A percentile compares a stretch with the other conserved stretches of the same genome.
Evolutionary conservation across 1,139 yeast genomes (phyloP).

Genomic region (Candida gigantensis): DNA sequence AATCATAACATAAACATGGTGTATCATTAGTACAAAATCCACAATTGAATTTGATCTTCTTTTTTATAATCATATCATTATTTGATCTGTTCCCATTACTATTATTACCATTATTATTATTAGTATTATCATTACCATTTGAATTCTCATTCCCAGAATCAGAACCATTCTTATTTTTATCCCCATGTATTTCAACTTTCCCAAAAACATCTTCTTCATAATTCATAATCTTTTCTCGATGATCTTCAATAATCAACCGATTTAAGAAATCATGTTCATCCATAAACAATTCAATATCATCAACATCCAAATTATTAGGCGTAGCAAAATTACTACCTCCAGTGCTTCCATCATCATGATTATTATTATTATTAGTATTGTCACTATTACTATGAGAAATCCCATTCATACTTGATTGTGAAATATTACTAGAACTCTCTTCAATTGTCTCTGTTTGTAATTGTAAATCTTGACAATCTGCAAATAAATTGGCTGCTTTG

Average conservation of each 20-base stretch:
- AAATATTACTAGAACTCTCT: conserved; percentile 8
- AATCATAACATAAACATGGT: conserved; percentile 44
- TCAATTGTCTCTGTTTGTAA: conserved; percentile 18
- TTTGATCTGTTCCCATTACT: conserved; percentile 2
- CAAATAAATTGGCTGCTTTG: conserved; percentile 21
- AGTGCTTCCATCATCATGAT: not conserved
- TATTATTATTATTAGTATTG: not conserved
- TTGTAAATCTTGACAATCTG: conserved; percentile 13
- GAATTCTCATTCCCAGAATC: not conserved
- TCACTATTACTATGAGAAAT: conserved; percentile 1
- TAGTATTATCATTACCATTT: not conserved
- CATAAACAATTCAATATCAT: conserved; percentile 15
- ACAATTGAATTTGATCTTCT: conserved; percentile 26
- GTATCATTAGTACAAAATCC: conserved; percentile 47
- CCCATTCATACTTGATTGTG: conserved; percentile 5
- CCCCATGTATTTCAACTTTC: conserved; percentile 15
- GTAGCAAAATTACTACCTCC: not conserved
- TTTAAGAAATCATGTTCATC: conserved; percentile 20
- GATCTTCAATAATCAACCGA: conserved; percentile 15
- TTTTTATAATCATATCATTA: conserved; percentile 9
- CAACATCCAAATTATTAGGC: conserved; percentile 9
- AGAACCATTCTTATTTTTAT: not conserved
- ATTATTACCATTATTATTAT: not conserved
- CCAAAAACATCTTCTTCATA: conserved; percentile 16
- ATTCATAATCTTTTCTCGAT: conserved; percentile 6